Evolutionary conservation across 2,329 filamentous ascomycete species (phyloP).

Genomic region (Mycosphaerella sp.): DNA sequence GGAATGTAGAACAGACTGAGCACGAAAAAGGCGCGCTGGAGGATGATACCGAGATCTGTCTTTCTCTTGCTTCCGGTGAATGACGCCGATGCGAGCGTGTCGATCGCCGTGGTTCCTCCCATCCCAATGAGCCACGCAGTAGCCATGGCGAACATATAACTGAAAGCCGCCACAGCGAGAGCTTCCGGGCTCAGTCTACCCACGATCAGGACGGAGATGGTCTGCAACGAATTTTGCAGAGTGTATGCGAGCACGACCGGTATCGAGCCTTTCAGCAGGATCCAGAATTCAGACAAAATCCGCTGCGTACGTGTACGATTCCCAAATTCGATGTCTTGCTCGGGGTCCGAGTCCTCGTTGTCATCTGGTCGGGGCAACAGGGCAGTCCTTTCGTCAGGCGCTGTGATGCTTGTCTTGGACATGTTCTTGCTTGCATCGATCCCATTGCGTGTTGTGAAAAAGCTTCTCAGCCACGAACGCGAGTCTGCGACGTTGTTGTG

Average conservation of each 20-base stretch:
- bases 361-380: slow-evolving; percentile 40
- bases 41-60: slow-evolving; percentile 67
- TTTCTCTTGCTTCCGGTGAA: slow-evolving; percentile 77
- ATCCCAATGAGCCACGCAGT: slow-evolving; percentile 82
- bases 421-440: slow-evolving; percentile 1
- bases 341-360: slow-evolving; percentile 29
- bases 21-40: slow-evolving; percentile 70
- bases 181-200: slow-evolving; percentile 73
- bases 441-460: slow-evolving; percentile 15
- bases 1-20: slow-evolving; percentile 66
- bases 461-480: slow-evolving; percentile 26
- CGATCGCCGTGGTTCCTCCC: slow-evolving; percentile 77
- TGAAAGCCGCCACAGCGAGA: slow-evolving; percentile 74
- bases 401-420: not conserved
- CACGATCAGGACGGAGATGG: slow-evolving; percentile 71
- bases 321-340: slow-evolving; percentile 36
- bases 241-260: slow-evolving; percentile 81
- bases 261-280: slow-evolving; percentile 61
- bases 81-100: slow-evolving; percentile 74
- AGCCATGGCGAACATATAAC: slow-evolving; percentile 90
- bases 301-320: slow-evolving; percentile 33
- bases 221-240: slow-evolving; percentile 79
- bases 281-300: slow-evolving; percentile 55
- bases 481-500: slow-evolving; percentile 10
- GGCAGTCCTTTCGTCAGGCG: slow-evolving; percentile 38